Evolutionary conservation across 2,329 filamentous ascomycete genomes (phyloP), one percentile per base, ranked within the genome.

Genomic region (Helotiales sp.): DNA sequence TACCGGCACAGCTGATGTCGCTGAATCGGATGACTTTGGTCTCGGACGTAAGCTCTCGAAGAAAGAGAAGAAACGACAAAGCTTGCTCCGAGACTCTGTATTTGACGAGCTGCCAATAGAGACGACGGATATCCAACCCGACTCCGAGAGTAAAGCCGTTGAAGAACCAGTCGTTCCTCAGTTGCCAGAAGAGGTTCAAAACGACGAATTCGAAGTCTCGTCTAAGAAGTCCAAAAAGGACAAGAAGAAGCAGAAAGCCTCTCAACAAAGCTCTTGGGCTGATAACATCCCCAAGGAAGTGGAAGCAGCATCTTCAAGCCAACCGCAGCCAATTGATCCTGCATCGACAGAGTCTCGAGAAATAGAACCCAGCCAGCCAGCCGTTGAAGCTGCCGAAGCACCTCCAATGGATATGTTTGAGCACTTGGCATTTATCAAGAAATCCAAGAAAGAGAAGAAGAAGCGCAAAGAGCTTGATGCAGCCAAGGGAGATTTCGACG

Each of bases 141-240:
- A 52, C 17, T 13, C 25, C 22, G 58, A 55, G 5, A 49, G 12
- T 10, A 44, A 42, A 27, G 33, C 38, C 12, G 6, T 33, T n/a
- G 22, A 44, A 44, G 15, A 27, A 17, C n/a, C 34, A 22, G 8
- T 5, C 12, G 46, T 7, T 15, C n/a, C 49, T 25, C 8, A 25
- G 22, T 15, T 27, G 10, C 1, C 15, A 8, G 52, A 57, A 38
- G 57, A 40, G n/a, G 50, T 57, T 17, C 54, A 55, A 22, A 49
- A 48, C 17, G 60, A 64, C 19, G 61, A 60, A 40, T 64, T 63
- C 55, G 49, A 54, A 30, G 44, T 42, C 27, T 57, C 42, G 10
- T 44, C 27, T 4, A 60, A 61, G 29, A 54, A 58, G 52, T 70
- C 71, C 30, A 76, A 76, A 66, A 77, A 76, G 47, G 72, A 73